Percentiles rank a stretch among this genome's conserved stretches.
phyloP scores from a whole-genome alignment of 441 rosid species.

The Kokia cookei region DNA sequence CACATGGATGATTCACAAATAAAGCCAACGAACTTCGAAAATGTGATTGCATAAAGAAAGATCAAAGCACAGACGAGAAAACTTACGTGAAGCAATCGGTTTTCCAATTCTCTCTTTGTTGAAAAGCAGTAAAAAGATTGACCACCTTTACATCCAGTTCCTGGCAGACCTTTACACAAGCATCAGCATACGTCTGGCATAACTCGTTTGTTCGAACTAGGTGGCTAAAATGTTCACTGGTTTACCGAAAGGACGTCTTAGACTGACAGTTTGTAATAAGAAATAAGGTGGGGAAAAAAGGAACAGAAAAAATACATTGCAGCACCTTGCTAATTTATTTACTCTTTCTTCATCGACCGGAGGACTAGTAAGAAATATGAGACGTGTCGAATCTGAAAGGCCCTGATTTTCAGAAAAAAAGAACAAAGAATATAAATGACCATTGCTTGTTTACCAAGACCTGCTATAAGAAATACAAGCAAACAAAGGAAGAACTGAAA shows the following conservation, averaged over 20 bases:
- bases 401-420: constrained; percentile 38
- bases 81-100: constrained; percentile 70
- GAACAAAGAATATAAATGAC: not conserved
- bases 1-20: not conserved
- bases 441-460: not conserved
- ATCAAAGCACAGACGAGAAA: not conserved
- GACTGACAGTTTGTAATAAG: not conserved
- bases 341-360: constrained; percentile 79
- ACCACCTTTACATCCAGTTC: constrained; percentile 66
- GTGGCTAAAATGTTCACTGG: constrained; percentile 54
- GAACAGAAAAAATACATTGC: not conserved
- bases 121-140: constrained; percentile 70
- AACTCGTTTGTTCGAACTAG: constrained; percentile 74
- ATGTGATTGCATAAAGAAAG: not conserved
- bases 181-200: constrained; percentile 70
- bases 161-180: constrained; percentile 68
- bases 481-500: not conserved
- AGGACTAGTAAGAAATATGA: constrained; percentile 70
- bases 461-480: not conserved
- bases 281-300: constrained; percentile 1
- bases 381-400: constrained; percentile 60
- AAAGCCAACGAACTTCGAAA: not conserved
- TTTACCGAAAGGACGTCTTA: constrained; percentile 1
- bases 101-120: constrained; percentile 56
- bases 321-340: constrained; percentile 42